phyloP scores from a whole-genome alignment of 164 flowering plant species.

The Tetracentron sinense region DNA sequence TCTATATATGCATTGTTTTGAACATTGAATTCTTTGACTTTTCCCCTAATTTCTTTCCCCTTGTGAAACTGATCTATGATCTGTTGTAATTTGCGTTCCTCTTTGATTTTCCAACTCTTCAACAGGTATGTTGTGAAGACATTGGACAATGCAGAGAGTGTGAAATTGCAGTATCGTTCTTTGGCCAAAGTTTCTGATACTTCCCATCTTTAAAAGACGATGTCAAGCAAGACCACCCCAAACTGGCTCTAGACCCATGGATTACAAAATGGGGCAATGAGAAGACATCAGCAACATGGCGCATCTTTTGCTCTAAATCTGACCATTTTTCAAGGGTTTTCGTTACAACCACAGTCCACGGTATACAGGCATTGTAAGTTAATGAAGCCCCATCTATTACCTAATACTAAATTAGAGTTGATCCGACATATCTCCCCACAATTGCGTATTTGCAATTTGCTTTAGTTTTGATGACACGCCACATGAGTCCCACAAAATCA shows the following conservation, averaged over 20 bases:
- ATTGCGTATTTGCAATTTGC: no score
- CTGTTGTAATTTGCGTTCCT: no score
- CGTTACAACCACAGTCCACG: not conserved
- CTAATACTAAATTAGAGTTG: no score
- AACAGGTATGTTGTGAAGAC: constrained; percentile 94
- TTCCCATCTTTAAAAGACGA: constrained; percentile 31
- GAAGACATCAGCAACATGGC: not conserved
- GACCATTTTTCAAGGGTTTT: not conserved
- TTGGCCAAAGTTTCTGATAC: constrained; percentile 67
- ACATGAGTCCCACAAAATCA: no score
- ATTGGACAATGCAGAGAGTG: constrained; percentile 93
- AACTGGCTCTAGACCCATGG: constrained; percentile 49
- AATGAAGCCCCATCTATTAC: not conserved
- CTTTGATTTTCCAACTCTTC: constrained; percentile 1
- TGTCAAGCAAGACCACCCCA: constrained; percentile 46
- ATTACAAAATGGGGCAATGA: not conserved
- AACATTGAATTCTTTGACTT: not conserved
- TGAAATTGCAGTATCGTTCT: constrained; percentile 93
- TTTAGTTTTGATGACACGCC: no score
- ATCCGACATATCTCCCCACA: no score
- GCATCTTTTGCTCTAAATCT: not conserved
- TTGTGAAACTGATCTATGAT: not conserved
- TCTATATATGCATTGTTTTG: no score
- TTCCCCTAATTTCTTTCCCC: not conserved
- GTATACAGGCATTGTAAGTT: not conserved